Evolutionary conservation across 1,284 basidiomycete species (phyloP), one percentile per base, ranked within the genome.

Genomic region (Thecaphora frezii): DNA sequence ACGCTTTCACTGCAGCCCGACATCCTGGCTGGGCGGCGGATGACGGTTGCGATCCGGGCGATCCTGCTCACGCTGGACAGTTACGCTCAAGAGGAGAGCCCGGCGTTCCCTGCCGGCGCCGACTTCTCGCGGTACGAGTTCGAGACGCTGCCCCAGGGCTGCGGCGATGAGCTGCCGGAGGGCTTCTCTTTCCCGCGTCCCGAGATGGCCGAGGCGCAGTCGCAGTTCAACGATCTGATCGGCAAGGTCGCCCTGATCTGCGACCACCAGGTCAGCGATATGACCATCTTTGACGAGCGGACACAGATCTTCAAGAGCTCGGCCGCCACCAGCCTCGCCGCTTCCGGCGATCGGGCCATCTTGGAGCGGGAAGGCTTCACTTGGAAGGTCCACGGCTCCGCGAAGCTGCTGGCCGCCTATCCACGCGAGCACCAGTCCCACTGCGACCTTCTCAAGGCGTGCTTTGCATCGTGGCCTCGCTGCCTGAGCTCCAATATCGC

Each of bases 401-500:
- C 46, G 43, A 66, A 69, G 54, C 83, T 88, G 60, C 82, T 83
- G 28, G 85, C 90, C 5, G 87, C 87, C 1, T 96, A 92, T 36
- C 51, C 60, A 0, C 63, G 82, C 14, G 82, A 84, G 44, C 83
- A 86, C 19, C 81, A 83, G 38, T 83, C 89, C 0, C 86, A 87
- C 51, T 86, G 96, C 69, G 85, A 83, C 51, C 83, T 94, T 28
- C 83, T 96, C 2, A 86, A 88, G 57, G 86, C 88, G 0, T 87
- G 89, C 73, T 89, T 94, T 76, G 87, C 90, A 55, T 85, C 89
- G 3, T 90, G 93, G 86, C 93, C 93, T 0, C 85, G 91, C 9
- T 88, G 87, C 63, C 82, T 93, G 0, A 48, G 81, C 85, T 44
- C 63, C 16, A 69, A 64, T 41, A 48, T 79, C 83, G 49, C 78